These are phyloP conservation scores for Nematodospora valgi DNA, from an alignment of 805 yeast species.

Conservation along the genomic window DNA sequence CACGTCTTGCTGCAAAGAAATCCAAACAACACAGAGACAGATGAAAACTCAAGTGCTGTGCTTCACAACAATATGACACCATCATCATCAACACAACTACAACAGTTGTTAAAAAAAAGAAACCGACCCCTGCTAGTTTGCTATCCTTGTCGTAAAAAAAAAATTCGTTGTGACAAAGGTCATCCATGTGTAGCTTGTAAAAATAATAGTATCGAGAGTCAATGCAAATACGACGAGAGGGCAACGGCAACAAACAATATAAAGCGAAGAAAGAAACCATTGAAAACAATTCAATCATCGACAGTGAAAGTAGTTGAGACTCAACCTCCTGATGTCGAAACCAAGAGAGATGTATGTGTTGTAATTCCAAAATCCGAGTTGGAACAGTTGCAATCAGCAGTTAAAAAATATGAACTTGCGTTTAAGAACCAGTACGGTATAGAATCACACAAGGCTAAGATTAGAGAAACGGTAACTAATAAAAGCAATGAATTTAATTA, in stretches of 20 bases:
- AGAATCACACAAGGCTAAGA: too few relatives aligned
- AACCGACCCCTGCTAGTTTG: conserved; percentile 39
- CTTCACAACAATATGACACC: too few relatives aligned
- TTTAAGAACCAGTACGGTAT: too few relatives aligned
- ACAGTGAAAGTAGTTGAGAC: not conserved
- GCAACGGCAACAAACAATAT: not conserved
- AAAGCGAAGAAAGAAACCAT: not conserved
- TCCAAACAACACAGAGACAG: too few relatives aligned
- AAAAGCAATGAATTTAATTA: not conserved
- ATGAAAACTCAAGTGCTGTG: too few relatives aligned
- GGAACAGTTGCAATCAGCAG: conserved; percentile 9
- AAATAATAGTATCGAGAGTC: conserved; percentile 19
- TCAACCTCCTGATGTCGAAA: not conserved
- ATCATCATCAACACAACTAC: too few relatives aligned
- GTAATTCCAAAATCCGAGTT: conserved; percentile 10
- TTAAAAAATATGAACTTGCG: conserved; percentile 7
- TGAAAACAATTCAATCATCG: not conserved
- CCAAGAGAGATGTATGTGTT: conserved; percentile 8
- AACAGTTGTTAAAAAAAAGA: conserved; percentile 17
- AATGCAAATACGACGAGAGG: conserved; percentile 14
- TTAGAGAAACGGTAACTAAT: too few relatives aligned
- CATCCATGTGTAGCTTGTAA: conserved; percentile 36
- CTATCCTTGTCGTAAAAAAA: conserved; percentile 33
- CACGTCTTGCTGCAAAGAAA: too few relatives aligned
- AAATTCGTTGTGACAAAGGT: conserved; percentile 40